Evolutionary conservation across 192 early-diverging fungal species (phyloP).

Genomic region (Lunasporangiospora selenospora): DNA sequence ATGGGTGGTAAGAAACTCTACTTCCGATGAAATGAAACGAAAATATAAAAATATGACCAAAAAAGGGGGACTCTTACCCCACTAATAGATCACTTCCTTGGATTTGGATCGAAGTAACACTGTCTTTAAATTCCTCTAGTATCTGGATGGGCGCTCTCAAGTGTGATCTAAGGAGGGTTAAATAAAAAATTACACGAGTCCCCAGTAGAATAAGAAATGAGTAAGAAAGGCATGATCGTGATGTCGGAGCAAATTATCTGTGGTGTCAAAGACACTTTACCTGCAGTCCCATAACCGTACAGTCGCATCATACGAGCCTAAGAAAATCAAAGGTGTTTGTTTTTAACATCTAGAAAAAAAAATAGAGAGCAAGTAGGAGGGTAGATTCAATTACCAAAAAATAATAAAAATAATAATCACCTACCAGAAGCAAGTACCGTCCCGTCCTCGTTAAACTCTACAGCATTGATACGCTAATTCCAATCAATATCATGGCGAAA

Average conservation of each 20-base stretch:
- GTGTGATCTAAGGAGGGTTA: conserved; percentile 56
- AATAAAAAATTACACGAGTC: background rate
- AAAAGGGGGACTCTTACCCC: conserved; percentile 51
- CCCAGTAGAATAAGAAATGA: background rate
- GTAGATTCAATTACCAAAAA: no score
- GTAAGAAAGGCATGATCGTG: background rate
- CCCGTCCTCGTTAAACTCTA: conserved; percentile 80
- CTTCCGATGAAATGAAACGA: background rate
- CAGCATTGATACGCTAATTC: conserved; percentile 79
- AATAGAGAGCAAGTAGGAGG: no score
- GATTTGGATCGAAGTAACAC: conserved; percentile 80
- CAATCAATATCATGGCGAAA: no score
- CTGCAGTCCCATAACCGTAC: conserved; percentile 83
- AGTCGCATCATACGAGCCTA: conserved; percentile 72
- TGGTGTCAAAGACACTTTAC: conserved; percentile 31
- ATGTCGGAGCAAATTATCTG: background rate
- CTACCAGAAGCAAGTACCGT: conserved; percentile 83
- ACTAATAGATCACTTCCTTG: conserved; percentile 75
- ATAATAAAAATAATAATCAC: conserved; percentile 12
- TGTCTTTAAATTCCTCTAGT: conserved; percentile 85
- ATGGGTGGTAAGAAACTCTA: conserved; percentile 64
- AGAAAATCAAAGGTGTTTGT: background rate
- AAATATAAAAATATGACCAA: background rate
- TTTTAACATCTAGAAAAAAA: background rate
- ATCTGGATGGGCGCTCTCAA: conserved; percentile 79